Evolutionary conservation across 2,329 filamentous ascomycete genomes (phyloP), one percentile per base, ranked within the genome.

Genomic region (Ophiostoma quercus): DNA sequence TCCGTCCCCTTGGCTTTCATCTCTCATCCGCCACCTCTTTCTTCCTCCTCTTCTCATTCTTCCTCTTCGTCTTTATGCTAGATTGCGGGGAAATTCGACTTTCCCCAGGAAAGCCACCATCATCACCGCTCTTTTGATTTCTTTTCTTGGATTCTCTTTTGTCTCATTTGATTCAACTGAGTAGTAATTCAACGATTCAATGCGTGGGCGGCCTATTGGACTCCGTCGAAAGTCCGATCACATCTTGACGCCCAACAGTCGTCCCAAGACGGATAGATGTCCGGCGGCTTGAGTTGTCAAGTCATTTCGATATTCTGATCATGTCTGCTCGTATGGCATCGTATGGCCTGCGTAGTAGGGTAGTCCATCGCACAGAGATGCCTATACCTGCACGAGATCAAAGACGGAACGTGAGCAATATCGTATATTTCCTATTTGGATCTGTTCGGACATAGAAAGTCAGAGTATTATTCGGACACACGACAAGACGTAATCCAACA

Each of bases 191-290:
- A 34, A 34, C 3, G 34, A 34, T 34, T n/a, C 16, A n/a, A 47
- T n/a, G 43, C 7, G 6, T 19, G 43, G 43, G n/a, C 43, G 43
- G 43, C n/a, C 16, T 22, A 57, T 57, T 22, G 8, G 22, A 25
- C 12, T 8, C 22, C 9, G 16, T 25, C 22, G 5, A 57, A 57
- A 25, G n/a, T 25, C 51, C 51, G 22, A 57, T 57, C n/a, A 57
- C 51, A 9, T 12, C 47, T 57, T 47, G 43, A 47, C 43, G 16
- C 14, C 43, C 43, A n/a, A 47, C 6, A 19, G 51, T 57, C 22
- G 29, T 57, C 51, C 51, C 51, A 57, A 57, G 51, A 57, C n/a
- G 51, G 51, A 57, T 57, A 29, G 51, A 57, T 22, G 51, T 25
- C 51, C 51, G 51, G 51, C 22, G 5, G n/a, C n/a, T 14, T 14